Percentiles rank a stretch among this genome's conserved stretches.
phyloP scores from a whole-genome alignment of 495 filamentous ascomycete species.

The Rusavskia elegans region DNA sequence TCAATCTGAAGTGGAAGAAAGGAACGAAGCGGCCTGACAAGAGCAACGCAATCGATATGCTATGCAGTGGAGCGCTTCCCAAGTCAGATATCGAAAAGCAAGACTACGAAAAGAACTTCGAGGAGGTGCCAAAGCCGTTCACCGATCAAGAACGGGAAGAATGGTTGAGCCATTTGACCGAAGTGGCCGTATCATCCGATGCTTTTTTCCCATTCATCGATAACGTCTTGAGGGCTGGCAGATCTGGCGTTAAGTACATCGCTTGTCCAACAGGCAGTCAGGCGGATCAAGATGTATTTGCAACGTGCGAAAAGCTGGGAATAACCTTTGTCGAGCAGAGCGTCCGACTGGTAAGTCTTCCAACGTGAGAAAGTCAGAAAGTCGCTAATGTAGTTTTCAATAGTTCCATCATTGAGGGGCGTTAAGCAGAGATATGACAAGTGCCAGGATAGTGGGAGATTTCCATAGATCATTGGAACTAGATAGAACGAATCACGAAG shows the following conservation, averaged over 20 bases:
- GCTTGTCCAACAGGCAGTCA: constrained; percentile 87
- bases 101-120: constrained; percentile 77
- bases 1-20: constrained; percentile 89
- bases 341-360: constrained; percentile 36
- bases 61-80: constrained; percentile 78
- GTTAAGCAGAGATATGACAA: too few relatives aligned
- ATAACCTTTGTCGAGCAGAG: constrained; percentile 86
- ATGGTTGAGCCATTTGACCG: constrained; percentile 65
- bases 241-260: constrained; percentile 79
- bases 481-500: too few relatives aligned
- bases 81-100: constrained; percentile 65
- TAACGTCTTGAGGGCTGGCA: constrained; percentile 80
- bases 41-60: constrained; percentile 91
- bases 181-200: constrained; percentile 80
- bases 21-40: constrained; percentile 92
- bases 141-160: constrained; percentile 67
- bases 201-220: constrained; percentile 98
- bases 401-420: not conserved
- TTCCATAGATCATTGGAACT: too few relatives aligned
- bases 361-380: too few relatives aligned
- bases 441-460: too few relatives aligned
- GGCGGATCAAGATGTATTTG: constrained; percentile 76
- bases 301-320: constrained; percentile 82
- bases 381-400: too few relatives aligned
- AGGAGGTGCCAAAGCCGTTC: constrained; percentile 75